phyloP scores from a whole-genome alignment of 108 stramenopile genomes.

The Bacterosira constricta region DNA sequence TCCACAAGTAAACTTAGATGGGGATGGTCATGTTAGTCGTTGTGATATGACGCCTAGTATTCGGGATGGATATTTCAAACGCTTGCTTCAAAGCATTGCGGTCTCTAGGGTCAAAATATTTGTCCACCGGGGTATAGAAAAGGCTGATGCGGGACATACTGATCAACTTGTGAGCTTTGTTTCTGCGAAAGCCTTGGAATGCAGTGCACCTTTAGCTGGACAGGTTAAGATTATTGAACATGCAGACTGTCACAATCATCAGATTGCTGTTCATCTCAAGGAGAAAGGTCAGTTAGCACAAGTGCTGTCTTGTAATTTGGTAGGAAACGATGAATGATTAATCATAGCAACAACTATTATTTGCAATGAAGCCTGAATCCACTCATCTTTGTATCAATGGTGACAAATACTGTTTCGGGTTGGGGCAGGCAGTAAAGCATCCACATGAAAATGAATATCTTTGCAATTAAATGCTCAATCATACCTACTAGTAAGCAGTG shows the following conservation, averaged over 20 bases:
- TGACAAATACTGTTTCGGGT: too few species aligned
- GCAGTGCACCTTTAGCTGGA: too few species aligned
- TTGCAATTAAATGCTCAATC: too few species aligned
- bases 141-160: conserved; percentile 1
- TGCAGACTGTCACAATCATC: conserved; percentile 15
- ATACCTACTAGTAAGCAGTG: too few species aligned
- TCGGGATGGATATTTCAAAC: not conserved
- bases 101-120: not conserved
- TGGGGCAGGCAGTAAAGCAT: too few species aligned
- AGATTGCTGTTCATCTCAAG: conserved; percentile 22
- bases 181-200: not conserved
- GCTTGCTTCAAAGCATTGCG: not conserved
- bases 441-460: too few species aligned
- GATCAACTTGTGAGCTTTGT: not conserved
- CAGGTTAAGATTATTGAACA: conserved; percentile 9
- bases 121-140: conserved; percentile 13
- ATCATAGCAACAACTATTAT: too few species aligned
- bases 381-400: too few species aligned
- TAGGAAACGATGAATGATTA: too few species aligned
- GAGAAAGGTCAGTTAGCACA: conserved; percentile 1
- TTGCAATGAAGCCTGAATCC: too few species aligned
- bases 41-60: not conserved
- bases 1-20: conserved; percentile 16
- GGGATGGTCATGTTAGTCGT: conserved; percentile 13
- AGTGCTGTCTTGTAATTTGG: not conserved